These are phyloP conservation scores for Metschnikowia corniflorae DNA, from an alignment of 805 yeast genomes.

Conservation along the genomic window DNA sequence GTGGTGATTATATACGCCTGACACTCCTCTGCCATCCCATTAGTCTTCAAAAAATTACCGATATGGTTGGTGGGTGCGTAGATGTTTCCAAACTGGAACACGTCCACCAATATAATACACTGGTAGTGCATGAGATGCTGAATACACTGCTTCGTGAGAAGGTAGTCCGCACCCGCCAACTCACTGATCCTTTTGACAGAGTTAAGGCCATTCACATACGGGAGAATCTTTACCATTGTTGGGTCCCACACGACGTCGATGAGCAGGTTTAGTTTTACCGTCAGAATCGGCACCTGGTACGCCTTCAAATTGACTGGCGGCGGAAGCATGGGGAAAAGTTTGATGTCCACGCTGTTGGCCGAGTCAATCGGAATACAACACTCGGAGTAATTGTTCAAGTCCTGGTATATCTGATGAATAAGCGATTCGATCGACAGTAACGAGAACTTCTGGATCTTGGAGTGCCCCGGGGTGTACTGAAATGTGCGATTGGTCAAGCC, in stretches of 20 bases:
- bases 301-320: conserved; percentile 74
- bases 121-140: conserved; percentile 89
- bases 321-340: conserved; percentile 83
- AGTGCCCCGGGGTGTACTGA: conserved; percentile 33
- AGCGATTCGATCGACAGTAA: conserved; percentile 60
- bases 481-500: conserved; percentile 4
- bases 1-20: conserved; percentile 69
- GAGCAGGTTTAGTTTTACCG: conserved; percentile 66
- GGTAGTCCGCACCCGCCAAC: conserved; percentile 75
- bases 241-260: conserved; percentile 97
- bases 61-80: conserved; percentile 87
- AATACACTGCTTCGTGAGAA: conserved; percentile 77
- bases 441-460: conserved; percentile 31
- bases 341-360: conserved; percentile 87
- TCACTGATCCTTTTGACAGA: conserved; percentile 73
- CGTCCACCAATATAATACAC: conserved; percentile 77
- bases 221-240: conserved; percentile 83
- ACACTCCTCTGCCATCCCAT: conserved; percentile 74
- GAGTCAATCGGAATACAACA: conserved; percentile 91
- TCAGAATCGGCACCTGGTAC: conserved; percentile 88
- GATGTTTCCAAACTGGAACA: conserved; percentile 83
- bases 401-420: conserved; percentile 89
- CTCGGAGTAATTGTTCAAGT: conserved; percentile 90
- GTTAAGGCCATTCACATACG: conserved; percentile 84
- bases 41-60: conserved; percentile 57